phyloP scores from a whole-genome alignment of 1,284 basidiomycete species.

The Stygiomarasmius scandens region DNA sequence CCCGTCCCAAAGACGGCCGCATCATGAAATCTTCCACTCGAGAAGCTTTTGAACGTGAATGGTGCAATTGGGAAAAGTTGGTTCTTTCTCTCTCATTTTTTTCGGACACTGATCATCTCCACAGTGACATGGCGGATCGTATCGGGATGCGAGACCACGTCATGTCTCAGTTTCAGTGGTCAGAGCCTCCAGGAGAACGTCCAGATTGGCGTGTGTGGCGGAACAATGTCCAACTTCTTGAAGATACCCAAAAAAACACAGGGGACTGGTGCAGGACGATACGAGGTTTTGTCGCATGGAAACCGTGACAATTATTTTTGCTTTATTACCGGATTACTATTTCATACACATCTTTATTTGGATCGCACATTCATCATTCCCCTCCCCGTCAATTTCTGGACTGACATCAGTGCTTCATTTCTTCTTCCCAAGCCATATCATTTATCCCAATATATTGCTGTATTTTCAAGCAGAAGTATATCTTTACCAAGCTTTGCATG shows the following conservation, averaged over 20 bases:
- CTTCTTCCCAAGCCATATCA: background rate
- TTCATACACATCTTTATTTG: background rate
- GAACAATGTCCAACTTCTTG: conserved; percentile 24
- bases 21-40: conserved; percentile 38
- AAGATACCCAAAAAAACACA: background rate
- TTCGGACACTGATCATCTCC: conserved; percentile 8
- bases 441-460: background rate
- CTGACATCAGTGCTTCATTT: background rate
- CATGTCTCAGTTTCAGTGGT: conserved; percentile 52
- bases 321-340: background rate
- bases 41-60: conserved; percentile 66
- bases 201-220: conserved; percentile 61
- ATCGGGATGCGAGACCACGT: conserved; percentile 59
- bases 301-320: conserved; percentile 4
- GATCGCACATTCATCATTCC: background rate
- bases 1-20: conserved; percentile 32
- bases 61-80: conserved; percentile 72
- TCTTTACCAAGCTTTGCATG: background rate
- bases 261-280: conserved; percentile 15
- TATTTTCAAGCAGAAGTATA: background rate
- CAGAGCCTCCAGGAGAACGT: conserved; percentile 46
- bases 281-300: conserved; percentile 21
- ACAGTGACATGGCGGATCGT: conserved; percentile 76
- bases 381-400: background rate
- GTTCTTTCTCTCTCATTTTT: conserved; percentile 22